These are phyloP conservation scores for Solanum gandarillasii DNA, from an alignment of 257 asterid genomes.

Conservation along the genomic window DNA sequence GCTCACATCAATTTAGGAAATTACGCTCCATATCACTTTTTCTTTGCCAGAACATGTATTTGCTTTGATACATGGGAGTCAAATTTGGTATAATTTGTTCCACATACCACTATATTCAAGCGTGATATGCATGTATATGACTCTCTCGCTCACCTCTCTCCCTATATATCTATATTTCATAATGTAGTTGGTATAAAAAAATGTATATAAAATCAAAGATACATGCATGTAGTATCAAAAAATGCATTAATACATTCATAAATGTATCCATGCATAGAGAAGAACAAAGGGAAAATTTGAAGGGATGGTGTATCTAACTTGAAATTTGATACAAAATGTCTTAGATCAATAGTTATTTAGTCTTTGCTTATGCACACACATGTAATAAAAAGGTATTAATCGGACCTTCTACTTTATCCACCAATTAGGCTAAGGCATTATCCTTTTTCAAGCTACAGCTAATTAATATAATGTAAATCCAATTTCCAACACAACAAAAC, in stretches of 20 bases:
- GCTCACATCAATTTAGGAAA: neutral
- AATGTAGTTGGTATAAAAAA: too few species aligned
- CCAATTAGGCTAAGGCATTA: neutral
- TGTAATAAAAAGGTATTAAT: neutral
- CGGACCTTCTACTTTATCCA: neutral
- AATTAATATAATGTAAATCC: neutral
- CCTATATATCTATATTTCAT: too few species aligned
- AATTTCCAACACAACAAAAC: neutral
- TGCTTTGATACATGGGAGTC: too few species aligned
- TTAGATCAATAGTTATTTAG: neutral
- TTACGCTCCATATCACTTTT: neutral
- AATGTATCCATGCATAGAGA: too few species aligned
- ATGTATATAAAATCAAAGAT: too few species aligned
- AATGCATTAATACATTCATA: too few species aligned
- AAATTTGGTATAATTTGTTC: too few species aligned
- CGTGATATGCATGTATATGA: too few species aligned
- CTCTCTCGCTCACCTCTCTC: too few species aligned
- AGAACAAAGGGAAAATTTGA: too few species aligned
- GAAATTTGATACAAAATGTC: neutral
- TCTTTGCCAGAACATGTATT: neutral
- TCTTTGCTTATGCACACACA: neutral
- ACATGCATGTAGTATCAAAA: too few species aligned
- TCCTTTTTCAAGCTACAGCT: neutral
- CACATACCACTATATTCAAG: neutral
- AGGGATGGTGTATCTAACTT: neutral